Conservation (phyloP, 768 basidiomycete species). For the Boletellus ananiceps region DNA sequence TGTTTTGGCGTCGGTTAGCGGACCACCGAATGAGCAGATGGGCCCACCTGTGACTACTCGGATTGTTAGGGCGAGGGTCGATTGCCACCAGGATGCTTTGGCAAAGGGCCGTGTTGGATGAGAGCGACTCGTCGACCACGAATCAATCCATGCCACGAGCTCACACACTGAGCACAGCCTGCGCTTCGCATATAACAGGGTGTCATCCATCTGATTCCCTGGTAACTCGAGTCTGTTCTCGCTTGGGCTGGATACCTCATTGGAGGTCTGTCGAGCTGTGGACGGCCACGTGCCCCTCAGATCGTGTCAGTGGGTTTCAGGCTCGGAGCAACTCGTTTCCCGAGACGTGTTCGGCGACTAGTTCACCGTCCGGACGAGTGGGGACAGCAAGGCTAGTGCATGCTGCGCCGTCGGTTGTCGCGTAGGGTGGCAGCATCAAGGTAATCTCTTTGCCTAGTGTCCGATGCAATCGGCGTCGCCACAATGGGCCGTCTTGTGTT, state of each 20-base stretch:
- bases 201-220: conserved; percentile 19
- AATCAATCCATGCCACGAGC: conserved; percentile 19
- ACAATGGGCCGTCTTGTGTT: conserved; percentile 22
- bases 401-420: conserved; percentile 21
- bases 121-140: neutral
- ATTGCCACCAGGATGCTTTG: conserved; percentile 27
- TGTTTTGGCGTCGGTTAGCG: conserved; percentile 8
- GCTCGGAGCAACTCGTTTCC: conserved; percentile 26
- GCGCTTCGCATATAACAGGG: neutral
- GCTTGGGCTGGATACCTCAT: conserved; percentile 2
- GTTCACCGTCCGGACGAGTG: too few species aligned
- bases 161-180: conserved; percentile 24
- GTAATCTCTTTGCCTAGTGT: conserved; percentile 30
- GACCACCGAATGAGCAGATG: neutral
- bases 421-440: conserved; percentile 26
- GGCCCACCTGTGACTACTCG: too few species aligned
- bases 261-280: conserved; percentile 17
- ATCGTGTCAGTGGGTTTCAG: conserved; percentile 13
- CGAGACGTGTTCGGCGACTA: conserved; percentile 12
- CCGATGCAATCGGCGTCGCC: conserved; percentile 21
- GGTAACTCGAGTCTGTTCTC: conserved; percentile 21
- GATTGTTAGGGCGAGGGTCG: conserved; percentile 4
- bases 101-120: conserved; percentile 13
- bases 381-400: conserved; percentile 19
- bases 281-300: conserved; percentile 3